Evolutionary conservation across 257 asterid species (phyloP).

Genomic region (Solanum chmielewskii): DNA sequence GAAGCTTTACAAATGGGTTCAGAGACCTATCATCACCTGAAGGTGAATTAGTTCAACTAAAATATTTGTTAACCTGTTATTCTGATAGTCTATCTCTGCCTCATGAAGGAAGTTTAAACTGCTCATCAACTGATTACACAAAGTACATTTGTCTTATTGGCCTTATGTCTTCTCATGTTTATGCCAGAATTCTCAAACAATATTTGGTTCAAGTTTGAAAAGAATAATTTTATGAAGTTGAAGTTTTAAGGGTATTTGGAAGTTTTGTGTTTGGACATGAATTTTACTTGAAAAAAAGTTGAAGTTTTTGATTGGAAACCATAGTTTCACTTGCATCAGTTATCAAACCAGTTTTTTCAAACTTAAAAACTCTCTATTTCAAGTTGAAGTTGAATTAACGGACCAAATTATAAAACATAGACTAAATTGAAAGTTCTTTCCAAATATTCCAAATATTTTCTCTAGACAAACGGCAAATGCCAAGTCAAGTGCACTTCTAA

Average conservation of each 20-base stretch:
- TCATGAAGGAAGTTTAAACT: neutral
- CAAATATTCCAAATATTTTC: neutral
- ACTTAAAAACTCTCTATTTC: neutral
- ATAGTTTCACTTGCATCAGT: neutral
- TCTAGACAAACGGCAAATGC: neutral
- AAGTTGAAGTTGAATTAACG: neutral
- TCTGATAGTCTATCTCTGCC: neutral
- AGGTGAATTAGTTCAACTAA: slow-evolving; percentile 36
- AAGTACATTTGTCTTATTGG: neutral
- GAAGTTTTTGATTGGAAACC: neutral
- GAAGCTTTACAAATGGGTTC: slow-evolving; percentile 98
- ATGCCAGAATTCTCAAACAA: neutral
- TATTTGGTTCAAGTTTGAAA: neutral
- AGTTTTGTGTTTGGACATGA: neutral
- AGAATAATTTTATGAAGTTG: neutral
- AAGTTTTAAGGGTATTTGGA: neutral
- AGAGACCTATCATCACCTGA: slow-evolving; percentile 91
- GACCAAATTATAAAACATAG: neutral
- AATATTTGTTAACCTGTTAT: neutral
- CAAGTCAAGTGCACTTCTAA: neutral
- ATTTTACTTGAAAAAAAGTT: neutral
- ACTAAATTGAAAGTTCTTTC: neutral
- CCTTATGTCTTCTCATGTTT: neutral
- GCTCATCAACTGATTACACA: neutral
- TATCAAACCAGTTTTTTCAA: neutral